These are phyloP conservation scores for Wickerhamiella galacta DNA, from an alignment of 805 yeast genomes.

Conservation along the genomic window DNA sequence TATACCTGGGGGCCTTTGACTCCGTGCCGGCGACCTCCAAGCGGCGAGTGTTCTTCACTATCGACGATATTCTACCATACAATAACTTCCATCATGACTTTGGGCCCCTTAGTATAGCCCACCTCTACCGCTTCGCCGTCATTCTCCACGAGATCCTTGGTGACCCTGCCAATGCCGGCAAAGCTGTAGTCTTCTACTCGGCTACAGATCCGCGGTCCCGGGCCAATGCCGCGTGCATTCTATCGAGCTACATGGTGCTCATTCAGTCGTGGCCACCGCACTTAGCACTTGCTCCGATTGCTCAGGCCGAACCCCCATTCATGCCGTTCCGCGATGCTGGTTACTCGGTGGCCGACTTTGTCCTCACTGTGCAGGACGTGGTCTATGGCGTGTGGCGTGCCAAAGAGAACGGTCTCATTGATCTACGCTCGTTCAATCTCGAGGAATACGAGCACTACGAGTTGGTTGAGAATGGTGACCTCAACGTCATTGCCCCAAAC, in stretches of 20 bases:
- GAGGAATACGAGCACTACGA: conserved; percentile 93
- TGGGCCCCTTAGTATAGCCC: conserved; percentile 91
- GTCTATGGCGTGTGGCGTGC: conserved; percentile 98
- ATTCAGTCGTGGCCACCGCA: conserved; percentile 98
- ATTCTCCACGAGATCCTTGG: conserved; percentile 80
- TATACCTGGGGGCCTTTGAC: conserved; percentile 83
- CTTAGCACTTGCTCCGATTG: conserved; percentile 85
- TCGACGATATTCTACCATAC: conserved; percentile 82
- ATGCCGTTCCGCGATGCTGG: conserved; percentile 97
- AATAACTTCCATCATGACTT: conserved; percentile 93
- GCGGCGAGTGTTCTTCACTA: conserved; percentile 69
- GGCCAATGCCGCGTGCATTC: conserved; percentile 85
- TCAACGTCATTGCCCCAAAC: conserved; percentile 79
- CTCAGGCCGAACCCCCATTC: conserved; percentile 83
- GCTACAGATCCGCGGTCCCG: conserved; percentile 65
- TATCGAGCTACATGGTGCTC: conserved; percentile 85
- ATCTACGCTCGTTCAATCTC: conserved; percentile 61
- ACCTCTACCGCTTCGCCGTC: conserved; percentile 86
- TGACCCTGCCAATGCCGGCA: conserved; percentile 65
- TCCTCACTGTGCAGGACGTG: conserved; percentile 81
- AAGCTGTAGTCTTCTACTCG: conserved; percentile 83
- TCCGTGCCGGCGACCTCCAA: conserved; percentile 58
- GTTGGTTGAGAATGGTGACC: conserved; percentile 93
- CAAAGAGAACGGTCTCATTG: conserved; percentile 77
- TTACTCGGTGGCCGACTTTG: conserved; percentile 87